These are phyloP conservation scores for Cercospora brassicicola DNA, from an alignment of 2,329 filamentous ascomycete species.

Conservation along the genomic window DNA sequence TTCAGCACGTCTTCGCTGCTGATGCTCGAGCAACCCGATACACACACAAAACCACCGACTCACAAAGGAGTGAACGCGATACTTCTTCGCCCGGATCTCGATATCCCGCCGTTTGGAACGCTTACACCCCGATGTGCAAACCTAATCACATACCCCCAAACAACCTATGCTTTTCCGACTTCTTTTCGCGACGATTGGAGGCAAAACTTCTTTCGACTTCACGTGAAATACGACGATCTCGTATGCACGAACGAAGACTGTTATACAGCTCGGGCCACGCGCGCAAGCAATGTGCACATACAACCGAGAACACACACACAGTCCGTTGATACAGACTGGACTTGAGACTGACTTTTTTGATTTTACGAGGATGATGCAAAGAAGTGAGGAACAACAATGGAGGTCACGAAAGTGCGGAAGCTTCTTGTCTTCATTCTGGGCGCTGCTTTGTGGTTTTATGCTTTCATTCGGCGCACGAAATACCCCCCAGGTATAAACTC, in stretches of 20 bases:
- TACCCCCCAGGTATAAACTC: background rate
- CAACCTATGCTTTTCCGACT: background rate
- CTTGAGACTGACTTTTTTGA: background rate
- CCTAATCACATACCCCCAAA: background rate
- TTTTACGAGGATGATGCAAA: slow-evolving; percentile 1
- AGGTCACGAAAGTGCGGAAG: background rate
- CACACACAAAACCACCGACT: background rate
- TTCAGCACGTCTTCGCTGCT: background rate
- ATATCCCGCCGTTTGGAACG: background rate
- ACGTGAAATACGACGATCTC: background rate
- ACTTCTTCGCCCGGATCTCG: background rate
- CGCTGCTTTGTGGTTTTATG: background rate
- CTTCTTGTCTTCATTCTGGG: background rate
- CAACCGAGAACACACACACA: background rate
- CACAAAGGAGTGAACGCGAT: background rate
- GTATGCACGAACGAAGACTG: background rate
- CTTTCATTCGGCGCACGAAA: background rate
- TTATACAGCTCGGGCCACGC: background rate
- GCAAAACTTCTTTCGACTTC: background rate
- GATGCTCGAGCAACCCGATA: background rate
- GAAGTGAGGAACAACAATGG: background rate
- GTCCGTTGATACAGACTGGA: background rate
- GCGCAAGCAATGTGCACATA: background rate
- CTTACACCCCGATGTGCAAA: background rate
- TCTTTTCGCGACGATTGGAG: background rate